Evolutionary conservation across 257 asterid genomes (phyloP), one percentile per base, ranked within the genome.

Genomic region (Perilla frutescens): DNA sequence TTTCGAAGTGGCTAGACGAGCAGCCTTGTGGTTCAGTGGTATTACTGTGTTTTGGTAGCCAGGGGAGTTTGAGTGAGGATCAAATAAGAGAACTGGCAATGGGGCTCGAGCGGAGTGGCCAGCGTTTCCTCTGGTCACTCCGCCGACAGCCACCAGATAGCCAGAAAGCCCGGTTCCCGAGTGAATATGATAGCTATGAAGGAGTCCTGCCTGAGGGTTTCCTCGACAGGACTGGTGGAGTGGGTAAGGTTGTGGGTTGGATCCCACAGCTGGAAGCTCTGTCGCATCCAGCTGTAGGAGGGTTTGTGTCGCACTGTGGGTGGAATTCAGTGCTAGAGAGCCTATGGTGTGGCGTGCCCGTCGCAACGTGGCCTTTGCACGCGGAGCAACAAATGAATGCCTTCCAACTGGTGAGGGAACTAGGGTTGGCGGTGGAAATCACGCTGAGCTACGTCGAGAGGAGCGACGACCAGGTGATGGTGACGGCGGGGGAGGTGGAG

Each of bases 301-400:
- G 91, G 3, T 89, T 87, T 40, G 85, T 85, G 4, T 89, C 91
- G 1, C 93, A 87, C 55, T 89, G 96, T 3, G 96, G 96, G 0
- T 89, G 96, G 96, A 89, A 89, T 60, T 87, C 93, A 1, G 80
- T 67, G 65, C 62, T 87, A 69, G 93, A 89, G 76, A 85, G 91
- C 76, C 8, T 89, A 8, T 87, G 90, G 93, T 81, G 76, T 10
- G 88, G 88, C 11, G 89, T 86, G 43, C 91, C 93, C 0, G 65
- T 89, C 0, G 96, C 87, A 0, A 76, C 96, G 1, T 87, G 90
- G 93, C 96, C 91, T 7, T 29, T 86, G 77, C 73, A 81, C 37
- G 68, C 94, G 0, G 92, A 87, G 65, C 94, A 90, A 39, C 90
- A 90, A 51, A 72, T 77, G 70, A 90, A 90, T 10, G 90, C 96